Evolutionary conservation across 129 eudicot species (phyloP).

Genomic region (Helianthus annuus): HanXRQr2.0-SUNRISE NC_035448.2:15455733-15456232

Average conservation of each 20-base stretch:
- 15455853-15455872: slow-evolving; percentile 15
- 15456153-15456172: slow-evolving; percentile 52
- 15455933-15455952: slow-evolving; percentile 25
- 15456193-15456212: slow-evolving; percentile 27
- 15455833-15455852: slow-evolving; percentile 52
- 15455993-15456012: slow-evolving; percentile 47
- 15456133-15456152: slow-evolving; percentile 57
- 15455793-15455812: slow-evolving; percentile 41
- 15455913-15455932: slow-evolving; percentile 45
- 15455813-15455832: slow-evolving; percentile 51
- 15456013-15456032: slow-evolving; percentile 15
- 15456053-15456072: slow-evolving; percentile 56
- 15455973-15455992: slow-evolving; percentile 48
- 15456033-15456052: slow-evolving; percentile 53
- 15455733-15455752: slow-evolving; percentile 77
- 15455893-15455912: slow-evolving; percentile 95
- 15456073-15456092: slow-evolving; percentile 57
- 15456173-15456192: slow-evolving; percentile 52
- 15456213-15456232: neutral
- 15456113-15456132: slow-evolving; percentile 43
- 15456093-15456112: slow-evolving; percentile 50
- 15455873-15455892: slow-evolving; percentile 33
- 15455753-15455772: slow-evolving; percentile 68
- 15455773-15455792: slow-evolving; percentile 51
- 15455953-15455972: slow-evolving; percentile 33